Conservation (phyloP, 257 asterid species). For the Solanum acaule region DNA sequence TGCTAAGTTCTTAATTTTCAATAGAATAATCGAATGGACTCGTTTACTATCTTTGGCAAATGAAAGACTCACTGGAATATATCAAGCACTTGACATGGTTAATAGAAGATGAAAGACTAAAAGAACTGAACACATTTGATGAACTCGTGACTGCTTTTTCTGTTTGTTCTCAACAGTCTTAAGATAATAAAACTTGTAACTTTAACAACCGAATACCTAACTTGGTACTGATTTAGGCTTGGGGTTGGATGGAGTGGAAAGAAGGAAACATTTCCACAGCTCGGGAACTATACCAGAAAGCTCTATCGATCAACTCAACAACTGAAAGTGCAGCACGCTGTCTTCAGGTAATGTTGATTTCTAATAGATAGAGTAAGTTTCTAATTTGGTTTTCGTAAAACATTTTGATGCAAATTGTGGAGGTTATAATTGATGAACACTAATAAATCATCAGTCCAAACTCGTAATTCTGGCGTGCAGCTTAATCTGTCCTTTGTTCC, state of each 20-base stretch:
- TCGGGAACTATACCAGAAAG: slow-evolving; percentile 72
- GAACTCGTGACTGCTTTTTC: not conserved
- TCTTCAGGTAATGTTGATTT: slow-evolving; percentile 52
- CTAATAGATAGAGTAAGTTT: not conserved
- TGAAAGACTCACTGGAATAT: not conserved
- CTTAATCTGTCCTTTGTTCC: not conserved
- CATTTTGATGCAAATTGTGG: not conserved
- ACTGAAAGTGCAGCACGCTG: slow-evolving; percentile 90
- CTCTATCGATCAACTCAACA: slow-evolving; percentile 56
- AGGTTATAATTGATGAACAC: not conserved
- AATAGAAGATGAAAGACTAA: not conserved
- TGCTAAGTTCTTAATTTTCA: not conserved
- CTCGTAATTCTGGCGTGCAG: not conserved
- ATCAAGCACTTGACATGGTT: not conserved
- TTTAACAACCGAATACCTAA: not conserved
- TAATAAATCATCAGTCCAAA: not conserved
- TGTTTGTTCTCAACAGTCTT: not conserved
- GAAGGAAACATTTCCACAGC: slow-evolving; percentile 87
- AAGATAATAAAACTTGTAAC: not conserved
- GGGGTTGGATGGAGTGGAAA: slow-evolving; percentile 99
- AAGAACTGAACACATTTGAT: not conserved
- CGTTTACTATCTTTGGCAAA: not conserved
- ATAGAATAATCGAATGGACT: not conserved
- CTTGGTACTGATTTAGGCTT: slow-evolving; percentile 43
- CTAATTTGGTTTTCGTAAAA: not conserved